These are phyloP conservation scores for Triangularia setosa DNA, from an alignment of 2,329 filamentous ascomycete species.

Conservation along the genomic window DNA sequence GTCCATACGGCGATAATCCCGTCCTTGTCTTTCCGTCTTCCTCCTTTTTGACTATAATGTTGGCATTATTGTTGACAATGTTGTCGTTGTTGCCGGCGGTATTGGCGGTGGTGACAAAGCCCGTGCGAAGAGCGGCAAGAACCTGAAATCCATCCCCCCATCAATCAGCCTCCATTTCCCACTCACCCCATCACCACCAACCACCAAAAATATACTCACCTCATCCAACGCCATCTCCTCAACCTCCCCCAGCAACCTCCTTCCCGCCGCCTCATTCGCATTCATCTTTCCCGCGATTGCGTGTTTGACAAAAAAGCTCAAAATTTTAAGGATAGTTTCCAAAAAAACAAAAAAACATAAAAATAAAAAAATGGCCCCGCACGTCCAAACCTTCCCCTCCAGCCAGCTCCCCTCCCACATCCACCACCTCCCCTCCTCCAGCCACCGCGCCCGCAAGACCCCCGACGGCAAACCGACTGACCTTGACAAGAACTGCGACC, in stretches of 20 bases:
- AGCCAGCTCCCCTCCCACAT: conserved; percentile 46
- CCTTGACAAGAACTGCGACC: conserved; percentile 48
- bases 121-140: conserved; percentile 27
- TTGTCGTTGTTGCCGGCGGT: conserved; percentile 11
- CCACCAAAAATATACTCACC: conserved; percentile 36
- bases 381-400: conserved; percentile 52
- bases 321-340: too few relatives aligned
- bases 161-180: not conserved
- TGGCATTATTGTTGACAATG: conserved; percentile 10
- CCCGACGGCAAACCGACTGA: conserved; percentile 40
- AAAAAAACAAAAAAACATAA: too few relatives aligned
- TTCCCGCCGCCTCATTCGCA: conserved; percentile 36
- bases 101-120: conserved; percentile 13
- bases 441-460: conserved; percentile 51
- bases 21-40: not conserved
- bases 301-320: too few relatives aligned
- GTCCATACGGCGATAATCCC: not conserved
- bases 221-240: conserved; percentile 57
- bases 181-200: not conserved
- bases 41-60: conserved; percentile 1
- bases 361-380: conserved; percentile 49
- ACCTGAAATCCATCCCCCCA: conserved; percentile 14
- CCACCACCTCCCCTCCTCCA: conserved; percentile 39
- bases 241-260: conserved; percentile 50
- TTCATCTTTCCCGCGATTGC: conserved; percentile 26